phyloP scores from a whole-genome alignment of 805 yeast species.

The Brettanomyces sp. region DNA sequence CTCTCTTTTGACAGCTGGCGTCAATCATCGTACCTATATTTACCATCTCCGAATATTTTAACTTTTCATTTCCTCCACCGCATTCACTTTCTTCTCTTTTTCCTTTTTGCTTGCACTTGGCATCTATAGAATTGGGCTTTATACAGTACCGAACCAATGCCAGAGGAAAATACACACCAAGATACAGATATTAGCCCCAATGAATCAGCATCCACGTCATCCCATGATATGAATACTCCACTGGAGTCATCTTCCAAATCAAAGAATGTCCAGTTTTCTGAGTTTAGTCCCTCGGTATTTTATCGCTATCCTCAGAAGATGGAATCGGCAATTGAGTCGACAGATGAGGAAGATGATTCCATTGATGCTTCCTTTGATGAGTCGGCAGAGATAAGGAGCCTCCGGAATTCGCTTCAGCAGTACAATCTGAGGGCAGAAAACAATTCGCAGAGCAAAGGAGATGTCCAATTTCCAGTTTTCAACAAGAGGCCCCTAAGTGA shows the following conservation, averaged over 20 bases:
- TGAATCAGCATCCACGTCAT: no score
- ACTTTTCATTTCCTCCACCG: no score
- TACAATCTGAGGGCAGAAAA: background rate
- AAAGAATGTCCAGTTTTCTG: constrained; percentile 15
- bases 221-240: no score
- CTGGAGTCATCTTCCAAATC: background rate
- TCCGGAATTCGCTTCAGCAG: background rate
- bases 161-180: no score
- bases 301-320: constrained; percentile 4
- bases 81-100: no score
- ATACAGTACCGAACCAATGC: no score
- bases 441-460: background rate
- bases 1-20: no score
- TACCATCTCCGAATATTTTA: no score
- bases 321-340: constrained; percentile 18
- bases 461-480: constrained; percentile 25
- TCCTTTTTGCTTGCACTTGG: no score
- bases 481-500: constrained; percentile 67
- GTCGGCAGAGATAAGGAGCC: background rate
- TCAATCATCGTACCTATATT: no score
- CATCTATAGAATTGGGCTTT: no score
- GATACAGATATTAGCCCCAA: no score
- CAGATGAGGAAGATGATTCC: constrained; percentile 13
- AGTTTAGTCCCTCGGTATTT: constrained; percentile 9
- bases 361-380: background rate